Conservation (phyloP, 805 yeast species). For the Pichia heedii region DNA sequence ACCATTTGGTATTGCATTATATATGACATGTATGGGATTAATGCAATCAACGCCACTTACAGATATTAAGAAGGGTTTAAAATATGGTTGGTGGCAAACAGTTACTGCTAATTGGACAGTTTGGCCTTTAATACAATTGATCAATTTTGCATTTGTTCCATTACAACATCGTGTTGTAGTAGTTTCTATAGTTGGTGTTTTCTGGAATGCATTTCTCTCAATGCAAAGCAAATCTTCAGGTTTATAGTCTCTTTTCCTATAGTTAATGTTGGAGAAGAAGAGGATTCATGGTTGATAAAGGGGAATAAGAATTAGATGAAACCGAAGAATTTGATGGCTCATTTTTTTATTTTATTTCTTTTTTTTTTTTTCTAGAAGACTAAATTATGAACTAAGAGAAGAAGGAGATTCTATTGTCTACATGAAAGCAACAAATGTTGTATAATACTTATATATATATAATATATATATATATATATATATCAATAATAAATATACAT, state of each 20-base stretch:
- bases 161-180: constrained; percentile 55
- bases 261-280: too few species aligned
- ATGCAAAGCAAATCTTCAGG: not conserved
- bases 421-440: too few species aligned
- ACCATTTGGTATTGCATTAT: constrained; percentile 68
- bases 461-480: too few species aligned
- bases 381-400: too few species aligned
- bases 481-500: too few species aligned
- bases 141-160: constrained; percentile 73
- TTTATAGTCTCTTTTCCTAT: not conserved
- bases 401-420: too few species aligned
- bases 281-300: too few species aligned
- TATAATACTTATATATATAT: too few species aligned
- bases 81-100: constrained; percentile 59
- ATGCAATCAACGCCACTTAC: constrained; percentile 47
- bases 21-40: constrained; percentile 56
- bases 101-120: constrained; percentile 69
- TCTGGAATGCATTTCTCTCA: constrained; percentile 71
- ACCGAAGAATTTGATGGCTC: too few species aligned
- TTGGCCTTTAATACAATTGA: constrained; percentile 83
- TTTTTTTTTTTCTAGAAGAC: too few species aligned
- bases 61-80: constrained; percentile 38
- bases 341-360: too few species aligned
- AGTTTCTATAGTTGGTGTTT: constrained; percentile 63
- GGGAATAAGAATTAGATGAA: too few species aligned